Base-by-base conservation (phyloP, 148 eudicot species). In the Fagopyrum tataricum region DNA sequence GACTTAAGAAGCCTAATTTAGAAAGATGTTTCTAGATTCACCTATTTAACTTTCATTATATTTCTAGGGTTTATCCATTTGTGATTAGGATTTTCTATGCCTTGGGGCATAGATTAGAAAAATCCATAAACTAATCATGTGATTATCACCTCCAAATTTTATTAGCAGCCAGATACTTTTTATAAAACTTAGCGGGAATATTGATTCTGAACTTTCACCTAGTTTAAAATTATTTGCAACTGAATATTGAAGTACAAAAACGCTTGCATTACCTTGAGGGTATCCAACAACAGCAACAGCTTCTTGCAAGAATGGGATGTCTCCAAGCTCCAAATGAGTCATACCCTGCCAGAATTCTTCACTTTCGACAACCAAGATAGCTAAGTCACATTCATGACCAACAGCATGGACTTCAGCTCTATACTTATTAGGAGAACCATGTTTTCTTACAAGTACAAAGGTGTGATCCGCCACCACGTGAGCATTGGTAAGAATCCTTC, bases 361-460 rank as follows among this genome's bases (percentile, higher is more conserved):
- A 82, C 77, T 90, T 67, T 91, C 86, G 37, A 95, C 96, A 47
- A 75, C 83, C 71, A 95, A 78, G 73, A 95, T 84, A 10, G 98
- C 98, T 86, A 95, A 81, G 81, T 95, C 97, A 82, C 98, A 95
- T 79, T 95, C 98, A 82, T 95, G 98, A 67, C 98, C 98, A 73
- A 95, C 85, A 14, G 98, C 98, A 72, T 83, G 85, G 24, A 95
- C 88, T 79, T 88, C 89, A n/a, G 98, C 98, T 79, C 86, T 85
- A 71, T 95, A 88, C 85, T 95, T 95, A 64, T 86, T 85, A 53
- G 97, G 93, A 58, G 92, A 95, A 23, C 98, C 98, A 76, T 91
- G 98, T 82, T 95, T 95, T 84, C 98, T 85, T 40, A 95, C 92
- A 39, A 91, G 93, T n/a, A 91, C 96, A 85, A 90, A 90, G 7